Evolutionary conservation across 1,284 basidiomycete genomes (phyloP).

Genomic region (Takashimella tepidaria): DNA sequence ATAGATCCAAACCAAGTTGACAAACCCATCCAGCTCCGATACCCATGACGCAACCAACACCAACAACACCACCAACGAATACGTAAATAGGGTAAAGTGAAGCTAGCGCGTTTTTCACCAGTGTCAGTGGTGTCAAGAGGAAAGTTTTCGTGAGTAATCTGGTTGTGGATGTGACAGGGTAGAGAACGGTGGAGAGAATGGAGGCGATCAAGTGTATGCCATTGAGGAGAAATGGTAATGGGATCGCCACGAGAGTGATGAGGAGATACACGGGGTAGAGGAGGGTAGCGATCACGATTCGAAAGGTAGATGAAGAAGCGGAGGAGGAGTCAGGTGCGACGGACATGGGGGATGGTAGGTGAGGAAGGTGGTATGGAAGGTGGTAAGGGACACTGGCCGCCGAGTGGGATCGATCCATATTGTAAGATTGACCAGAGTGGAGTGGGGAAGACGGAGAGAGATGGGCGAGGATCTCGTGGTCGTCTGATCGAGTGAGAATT

Average conservation of each 20-base stretch:
- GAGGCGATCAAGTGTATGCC: conserved; percentile 20
- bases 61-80: conserved; percentile 38
- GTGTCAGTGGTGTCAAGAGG: conserved; percentile 24
- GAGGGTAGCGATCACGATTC: conserved; percentile 20
- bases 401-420: conserved; percentile 8
- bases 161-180: conserved; percentile 30
- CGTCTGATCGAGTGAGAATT: conserved; percentile 41
- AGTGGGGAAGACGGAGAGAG: conserved; percentile 22
- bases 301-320: conserved; percentile 17
- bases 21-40: conserved; percentile 34
- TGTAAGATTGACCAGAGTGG: conserved; percentile 7
- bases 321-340: conserved; percentile 2
- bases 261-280: conserved; percentile 37
- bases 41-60: conserved; percentile 35
- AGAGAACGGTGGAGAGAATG: conserved; percentile 26
- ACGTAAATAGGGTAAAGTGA: conserved; percentile 37
- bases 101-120: conserved; percentile 20
- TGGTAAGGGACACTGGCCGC: too few species aligned
- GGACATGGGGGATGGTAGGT: conserved; percentile 9
- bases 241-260: conserved; percentile 32
- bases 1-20: conserved; percentile 16
- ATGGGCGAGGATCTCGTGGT: conserved; percentile 38
- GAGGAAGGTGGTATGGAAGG: conserved; percentile 32
- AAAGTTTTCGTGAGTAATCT: conserved; percentile 29
- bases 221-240: conserved; percentile 32